Base-by-base conservation (phyloP, 2,329 filamentous ascomycete genomes). In the Fusarium tupiense region DNA sequence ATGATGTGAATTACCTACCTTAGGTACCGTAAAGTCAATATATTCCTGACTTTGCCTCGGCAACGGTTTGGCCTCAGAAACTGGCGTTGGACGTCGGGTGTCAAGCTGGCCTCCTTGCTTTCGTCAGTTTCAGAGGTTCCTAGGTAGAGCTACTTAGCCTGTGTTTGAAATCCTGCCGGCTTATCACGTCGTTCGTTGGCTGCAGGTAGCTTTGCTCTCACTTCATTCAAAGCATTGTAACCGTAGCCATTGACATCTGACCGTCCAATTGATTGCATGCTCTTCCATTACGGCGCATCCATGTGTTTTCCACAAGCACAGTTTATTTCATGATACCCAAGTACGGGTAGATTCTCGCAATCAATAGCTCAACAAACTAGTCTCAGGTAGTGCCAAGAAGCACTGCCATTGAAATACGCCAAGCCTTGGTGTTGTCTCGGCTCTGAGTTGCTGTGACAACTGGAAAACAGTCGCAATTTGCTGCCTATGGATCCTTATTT, bases 361-460 rank as follows among this genome's bases (percentile, higher is more conserved):
- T 73, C 46, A 74, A 71, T 63, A 67, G 37, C 57, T 53, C 40
- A 38, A 64, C 35, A 46, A n/a, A 49, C 35, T 44, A 38, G 26
- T 47, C 44, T 46, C 17, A 24, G 4, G 41, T 46, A 29, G 61
- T 57, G 38, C 26, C 29, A 8, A 35, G 49, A 54, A 61, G 47
- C 56, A 58, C 65, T 43, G 22, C 20, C 16, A 43, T 29, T 41
- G 50, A 67, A 63, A 69, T 63, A 50, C 61, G 67, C 72, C 75
- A 77, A 72, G 72, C 40, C 33, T 35, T 41, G 41, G 46, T 69
- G 70, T 76, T 69, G 72, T 67, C 65, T 61, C 37, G 64, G 59
- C 57, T 63, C 33, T 17, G 19, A 50, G 78, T 80, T 80, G 74
- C 77, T 68, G 69, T 71, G 75, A 74, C 78, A 75, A 80, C 78